Evolutionary conservation across 768 basidiomycete species (phyloP).

Genomic region (Neoboletus subvelutipes): DNA sequence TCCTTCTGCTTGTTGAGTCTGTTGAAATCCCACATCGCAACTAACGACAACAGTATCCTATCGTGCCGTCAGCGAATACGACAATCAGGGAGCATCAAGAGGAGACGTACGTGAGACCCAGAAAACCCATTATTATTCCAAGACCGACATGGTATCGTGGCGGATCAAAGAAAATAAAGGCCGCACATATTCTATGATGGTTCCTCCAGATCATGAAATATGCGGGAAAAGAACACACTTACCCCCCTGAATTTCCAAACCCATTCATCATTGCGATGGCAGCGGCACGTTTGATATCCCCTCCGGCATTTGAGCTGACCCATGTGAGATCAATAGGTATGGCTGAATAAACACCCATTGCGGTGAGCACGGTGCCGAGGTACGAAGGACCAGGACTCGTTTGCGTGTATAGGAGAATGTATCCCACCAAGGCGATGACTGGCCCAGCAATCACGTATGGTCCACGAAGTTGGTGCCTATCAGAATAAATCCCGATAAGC

Average conservation of each 20-base stretch:
- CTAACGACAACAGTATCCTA: constrained; percentile 37
- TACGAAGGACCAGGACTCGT: constrained; percentile 30
- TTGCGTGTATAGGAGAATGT: constrained; percentile 42
- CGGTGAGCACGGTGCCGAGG: constrained; percentile 45
- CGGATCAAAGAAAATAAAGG: constrained; percentile 41
- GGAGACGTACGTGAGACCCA: constrained; percentile 23
- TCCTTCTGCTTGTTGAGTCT: constrained; percentile 49
- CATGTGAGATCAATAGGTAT: constrained; percentile 48
- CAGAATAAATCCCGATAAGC: constrained; percentile 39
- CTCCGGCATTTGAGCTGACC: constrained; percentile 53
- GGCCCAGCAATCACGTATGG: constrained; percentile 46
- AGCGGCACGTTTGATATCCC: constrained; percentile 49
- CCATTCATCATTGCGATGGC: constrained; percentile 52
- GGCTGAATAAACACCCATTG: constrained; percentile 49
- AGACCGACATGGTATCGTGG: constrained; percentile 39
- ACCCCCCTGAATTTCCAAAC: constrained; percentile 57
- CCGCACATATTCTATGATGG: constrained; percentile 36
- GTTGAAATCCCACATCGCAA: constrained; percentile 47
- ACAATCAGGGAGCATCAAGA: constrained; percentile 4
- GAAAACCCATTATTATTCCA: constrained; percentile 24
- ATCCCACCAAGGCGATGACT: constrained; percentile 46
- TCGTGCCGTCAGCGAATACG: constrained; percentile 29
- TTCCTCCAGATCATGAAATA: neutral
- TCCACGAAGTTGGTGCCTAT: constrained; percentile 42
- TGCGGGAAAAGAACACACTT: constrained; percentile 19